phyloP scores from a whole-genome alignment of 2,329 filamentous ascomycete genomes.

The Pestalotiopsis sp. region DNA sequence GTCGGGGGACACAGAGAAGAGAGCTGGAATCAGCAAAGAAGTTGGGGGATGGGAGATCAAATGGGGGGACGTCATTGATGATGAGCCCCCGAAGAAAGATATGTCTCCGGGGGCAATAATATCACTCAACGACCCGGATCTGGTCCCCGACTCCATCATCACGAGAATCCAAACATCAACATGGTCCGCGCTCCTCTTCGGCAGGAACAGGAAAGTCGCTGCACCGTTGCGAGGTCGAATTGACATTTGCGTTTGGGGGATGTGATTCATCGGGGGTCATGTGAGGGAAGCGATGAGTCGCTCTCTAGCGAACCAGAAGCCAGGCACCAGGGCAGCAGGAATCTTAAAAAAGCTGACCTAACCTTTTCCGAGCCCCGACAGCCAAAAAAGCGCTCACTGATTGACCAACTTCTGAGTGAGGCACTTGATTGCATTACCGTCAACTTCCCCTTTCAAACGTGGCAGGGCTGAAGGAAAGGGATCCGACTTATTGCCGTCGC shows the following conservation, averaged over 20 bases:
- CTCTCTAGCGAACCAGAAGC: not conserved
- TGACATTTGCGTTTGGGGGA: not conserved
- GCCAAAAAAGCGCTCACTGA: not conserved
- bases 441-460: not conserved
- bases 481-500: slow-evolving; percentile 6
- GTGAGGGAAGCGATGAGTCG: slow-evolving; percentile 9
- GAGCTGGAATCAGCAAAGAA: too few species aligned
- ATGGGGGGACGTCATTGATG: too few species aligned
- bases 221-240: not conserved
- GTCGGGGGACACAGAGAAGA: too few species aligned
- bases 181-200: not conserved
- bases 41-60: too few species aligned
- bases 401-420: not conserved
- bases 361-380: not conserved
- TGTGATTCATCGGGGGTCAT: slow-evolving; percentile 6
- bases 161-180: not conserved
- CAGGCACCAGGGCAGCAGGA: not conserved
- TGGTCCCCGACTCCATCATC: not conserved
- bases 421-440: not conserved
- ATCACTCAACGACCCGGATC: not conserved
- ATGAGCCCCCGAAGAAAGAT: too few species aligned
- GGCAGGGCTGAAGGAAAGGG: not conserved
- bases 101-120: too few species aligned
- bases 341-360: not conserved
- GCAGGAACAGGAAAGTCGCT: not conserved